Evolutionary conservation across 75 land plant genomes (phyloP).

Genomic region (Selaginella tamariscina): DNA sequence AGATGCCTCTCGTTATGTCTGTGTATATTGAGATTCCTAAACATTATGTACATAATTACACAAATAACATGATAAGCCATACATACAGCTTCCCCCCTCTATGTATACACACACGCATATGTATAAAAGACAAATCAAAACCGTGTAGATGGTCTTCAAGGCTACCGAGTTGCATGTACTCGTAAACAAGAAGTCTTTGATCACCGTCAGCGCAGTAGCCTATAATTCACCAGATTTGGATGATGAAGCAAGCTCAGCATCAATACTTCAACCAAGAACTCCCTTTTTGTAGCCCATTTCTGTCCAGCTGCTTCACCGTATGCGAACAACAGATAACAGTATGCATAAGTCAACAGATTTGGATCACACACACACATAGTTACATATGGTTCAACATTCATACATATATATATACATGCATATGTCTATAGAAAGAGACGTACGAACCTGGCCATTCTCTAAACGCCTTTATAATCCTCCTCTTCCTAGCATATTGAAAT

Average conservation of each 20-base stretch:
- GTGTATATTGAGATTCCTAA: too few species aligned
- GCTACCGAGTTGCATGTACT: slow-evolving; percentile 10
- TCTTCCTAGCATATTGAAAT: slow-evolving; percentile 49
- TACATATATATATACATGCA: too few species aligned
- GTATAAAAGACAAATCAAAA: background rate
- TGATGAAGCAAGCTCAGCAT: slow-evolving; percentile 47
- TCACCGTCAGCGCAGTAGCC: slow-evolving; percentile 19
- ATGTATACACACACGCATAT: background rate
- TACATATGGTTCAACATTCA: too few species aligned
- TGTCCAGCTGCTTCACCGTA: slow-evolving; percentile 49
- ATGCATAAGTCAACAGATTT: too few species aligned
- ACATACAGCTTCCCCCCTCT: too few species aligned
- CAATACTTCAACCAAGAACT: slow-evolving; percentile 43
- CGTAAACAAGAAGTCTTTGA: slow-evolving; percentile 17
- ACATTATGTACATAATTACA: too few species aligned
- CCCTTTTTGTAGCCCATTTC: slow-evolving; percentile 36
- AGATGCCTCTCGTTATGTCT: too few species aligned
- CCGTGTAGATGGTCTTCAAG: slow-evolving; percentile 17
- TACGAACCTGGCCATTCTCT: slow-evolving; percentile 17
- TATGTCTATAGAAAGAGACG: background rate
- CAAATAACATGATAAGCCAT: too few species aligned
- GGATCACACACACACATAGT: too few species aligned
- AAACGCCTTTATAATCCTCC: slow-evolving; percentile 44
- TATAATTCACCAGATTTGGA: slow-evolving; percentile 18
- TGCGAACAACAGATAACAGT: too few species aligned